These are phyloP conservation scores for Solanum peruvianum DNA, from an alignment of 257 asterid genomes.

Conservation along the genomic window DNA sequence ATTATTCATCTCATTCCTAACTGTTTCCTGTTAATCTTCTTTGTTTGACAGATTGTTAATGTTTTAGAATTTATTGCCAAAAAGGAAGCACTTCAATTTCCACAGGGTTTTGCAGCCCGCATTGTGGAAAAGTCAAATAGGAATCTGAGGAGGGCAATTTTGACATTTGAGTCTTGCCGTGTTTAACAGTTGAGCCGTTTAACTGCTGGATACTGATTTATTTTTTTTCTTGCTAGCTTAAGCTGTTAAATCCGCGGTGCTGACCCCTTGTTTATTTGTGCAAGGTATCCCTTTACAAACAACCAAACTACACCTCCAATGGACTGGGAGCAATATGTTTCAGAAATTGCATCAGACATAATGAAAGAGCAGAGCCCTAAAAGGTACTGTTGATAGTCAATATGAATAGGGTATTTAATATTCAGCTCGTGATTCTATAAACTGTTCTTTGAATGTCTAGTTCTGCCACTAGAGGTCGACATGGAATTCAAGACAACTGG, in stretches of 20 bases:
- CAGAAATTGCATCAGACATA: constrained; percentile 83
- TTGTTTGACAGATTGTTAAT: constrained; percentile 41
- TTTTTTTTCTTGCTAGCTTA: background rate
- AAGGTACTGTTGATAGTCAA: constrained; percentile 36
- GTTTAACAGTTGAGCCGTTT: constrained; percentile 73
- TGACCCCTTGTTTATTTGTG: constrained; percentile 1
- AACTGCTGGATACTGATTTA: background rate
- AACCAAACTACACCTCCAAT: constrained; percentile 74
- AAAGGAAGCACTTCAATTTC: constrained; percentile 81
- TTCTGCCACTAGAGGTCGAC: background rate
- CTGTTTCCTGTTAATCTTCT: background rate
- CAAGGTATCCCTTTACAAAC: constrained; percentile 75
- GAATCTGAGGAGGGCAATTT: constrained; percentile 86
- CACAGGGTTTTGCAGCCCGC: constrained; percentile 69
- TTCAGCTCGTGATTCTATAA: background rate
- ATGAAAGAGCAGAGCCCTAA: constrained; percentile 95
- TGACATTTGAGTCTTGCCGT: constrained; percentile 84
- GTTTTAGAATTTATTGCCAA: constrained; percentile 86
- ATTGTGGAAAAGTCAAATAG: constrained; percentile 77
- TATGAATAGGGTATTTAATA: background rate
- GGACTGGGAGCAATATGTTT: constrained; percentile 97
- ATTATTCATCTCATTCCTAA: background rate
- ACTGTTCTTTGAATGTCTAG: background rate
- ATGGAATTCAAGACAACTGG: background rate
- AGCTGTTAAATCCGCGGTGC: background rate